Evolutionary conservation across 371 early-diverging fungal genomes (phyloP), one percentile per base, ranked within the genome.

Genomic region (Mortierella sp.): DNA sequence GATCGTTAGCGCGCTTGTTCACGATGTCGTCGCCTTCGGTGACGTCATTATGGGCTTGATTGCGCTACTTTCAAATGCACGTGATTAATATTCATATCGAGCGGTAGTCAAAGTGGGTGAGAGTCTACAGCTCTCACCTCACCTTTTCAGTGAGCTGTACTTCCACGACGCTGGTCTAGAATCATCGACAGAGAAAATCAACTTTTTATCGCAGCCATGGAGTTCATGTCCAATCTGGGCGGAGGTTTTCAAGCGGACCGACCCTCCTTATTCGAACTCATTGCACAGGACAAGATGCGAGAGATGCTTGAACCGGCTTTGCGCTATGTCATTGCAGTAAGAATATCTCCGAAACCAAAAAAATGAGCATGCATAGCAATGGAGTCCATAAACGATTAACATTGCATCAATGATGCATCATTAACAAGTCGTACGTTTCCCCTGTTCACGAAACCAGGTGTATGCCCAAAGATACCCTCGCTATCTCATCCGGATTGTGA

Each of bases 381-480:
- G 39, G 39, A 17, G 2, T 39, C 39, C 39, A n/a, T n/a, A n/a
- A n/a, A n/a, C n/a, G n/a, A n/a, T n/a, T n/a, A n/a, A n/a, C n/a
- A n/a, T n/a, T n/a, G n/a, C n/a, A n/a, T n/a, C n/a, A n/a, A n/a
- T n/a, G n/a, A n/a, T n/a, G n/a, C n/a, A n/a, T n/a, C n/a, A 34
- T 34, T 34, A 34, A 34, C 37, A 14, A 34, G 37, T 14, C 37
- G 37, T 34, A 11, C 14, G 37, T 4, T 31, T n/a, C 44, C 23
- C 21, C 11, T 70, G 3, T 44, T 32, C 19, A 9, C 4, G n/a
- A 24, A 4, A 37, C 15, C 54, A 88, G 88, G 89, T 93, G n/a
- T 95, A 93, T 78, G 95, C 95, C 11, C 94, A 94, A 80, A 80
- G 97, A 56, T 92, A 95, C 67, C 96, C 96, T 26, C 87, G 95